A percentile compares a stretch with the other conserved stretches of the same genome.
phyloP scores from a whole-genome alignment of 139 green algal species.

The Haematococcus lacustris region DNA sequence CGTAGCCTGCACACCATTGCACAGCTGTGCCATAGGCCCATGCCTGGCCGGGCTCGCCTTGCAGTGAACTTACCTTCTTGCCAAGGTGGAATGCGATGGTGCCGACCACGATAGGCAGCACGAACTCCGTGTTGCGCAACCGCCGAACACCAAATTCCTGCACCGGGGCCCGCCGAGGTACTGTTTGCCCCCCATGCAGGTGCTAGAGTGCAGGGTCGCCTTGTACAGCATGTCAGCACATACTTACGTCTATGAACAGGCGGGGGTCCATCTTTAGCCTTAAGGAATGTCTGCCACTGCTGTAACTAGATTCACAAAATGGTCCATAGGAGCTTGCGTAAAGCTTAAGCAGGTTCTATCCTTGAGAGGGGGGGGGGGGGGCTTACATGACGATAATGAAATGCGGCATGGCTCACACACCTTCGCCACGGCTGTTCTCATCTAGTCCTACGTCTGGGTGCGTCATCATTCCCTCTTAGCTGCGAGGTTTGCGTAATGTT shows the following conservation, averaged over 20 bases:
- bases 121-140: slow-evolving; percentile 59
- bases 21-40: no score
- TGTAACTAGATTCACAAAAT: neutral
- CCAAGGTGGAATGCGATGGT: slow-evolving; percentile 82
- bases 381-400: no score
- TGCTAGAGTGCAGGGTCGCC: neutral
- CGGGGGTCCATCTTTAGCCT: neutral
- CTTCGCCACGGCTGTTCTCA: no score
- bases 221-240: neutral
- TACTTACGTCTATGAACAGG: neutral
- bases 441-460: no score
- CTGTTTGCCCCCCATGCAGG: neutral
- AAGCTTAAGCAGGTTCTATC: neutral
- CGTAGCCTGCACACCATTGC: slow-evolving; percentile 51
- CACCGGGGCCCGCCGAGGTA: neutral
- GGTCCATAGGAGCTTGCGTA: neutral
- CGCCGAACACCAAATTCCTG: slow-evolving; percentile 28
- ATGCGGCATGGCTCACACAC: no score
- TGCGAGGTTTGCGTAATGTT: no score
- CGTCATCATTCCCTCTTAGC: no score
- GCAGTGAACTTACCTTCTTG: slow-evolving; percentile 84
- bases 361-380: no score
- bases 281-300: neutral
- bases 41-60: no score
- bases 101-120: slow-evolving; percentile 69